Percentiles rank a stretch among this genome's conserved stretches.
Conservation (phyloP, 768 basidiomycete genomes). For the Suillus clintonianus region DNA sequence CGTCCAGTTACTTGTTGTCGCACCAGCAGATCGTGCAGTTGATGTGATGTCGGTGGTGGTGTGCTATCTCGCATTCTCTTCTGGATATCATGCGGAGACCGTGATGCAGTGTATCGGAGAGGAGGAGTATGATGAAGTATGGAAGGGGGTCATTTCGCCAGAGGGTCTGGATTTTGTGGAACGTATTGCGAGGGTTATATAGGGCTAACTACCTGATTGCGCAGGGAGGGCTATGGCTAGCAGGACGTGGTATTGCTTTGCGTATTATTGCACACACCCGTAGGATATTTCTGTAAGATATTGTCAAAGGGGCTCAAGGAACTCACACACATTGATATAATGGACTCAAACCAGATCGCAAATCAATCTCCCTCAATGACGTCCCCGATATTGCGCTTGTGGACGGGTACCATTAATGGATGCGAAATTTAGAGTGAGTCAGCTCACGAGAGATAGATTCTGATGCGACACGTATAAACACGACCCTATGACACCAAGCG, state of each 20-base stretch:
- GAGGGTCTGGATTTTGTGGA: slow-evolving; percentile 27
- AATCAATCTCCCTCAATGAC: too few species aligned
- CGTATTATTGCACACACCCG: not conserved
- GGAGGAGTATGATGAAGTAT: slow-evolving; percentile 24
- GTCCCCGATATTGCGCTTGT: too few species aligned
- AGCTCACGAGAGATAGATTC: too few species aligned
- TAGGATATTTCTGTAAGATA: not conserved
- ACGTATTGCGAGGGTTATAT: slow-evolving; percentile 22
- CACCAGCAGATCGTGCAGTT: slow-evolving; percentile 28
- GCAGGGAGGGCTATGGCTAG: not conserved
- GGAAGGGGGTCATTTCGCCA: slow-evolving; percentile 28
- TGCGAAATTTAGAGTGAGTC: too few species aligned
- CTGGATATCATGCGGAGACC: slow-evolving; percentile 18
- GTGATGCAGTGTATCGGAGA: slow-evolving; percentile 25
- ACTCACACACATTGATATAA: not conserved
- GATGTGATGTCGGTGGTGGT: slow-evolving; percentile 30
- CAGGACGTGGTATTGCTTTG: not conserved
- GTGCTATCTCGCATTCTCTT: slow-evolving; percentile 30
- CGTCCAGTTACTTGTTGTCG: slow-evolving; percentile 27
- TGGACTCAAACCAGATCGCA: too few species aligned
- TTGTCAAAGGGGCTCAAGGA: not conserved
- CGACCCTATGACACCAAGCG: too few species aligned
- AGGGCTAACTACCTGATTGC: not conserved
- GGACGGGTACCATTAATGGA: too few species aligned
- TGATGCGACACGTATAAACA: too few species aligned